Conservation (phyloP, 257 asterid species). For the Paraleonurus japonicus region DNA sequence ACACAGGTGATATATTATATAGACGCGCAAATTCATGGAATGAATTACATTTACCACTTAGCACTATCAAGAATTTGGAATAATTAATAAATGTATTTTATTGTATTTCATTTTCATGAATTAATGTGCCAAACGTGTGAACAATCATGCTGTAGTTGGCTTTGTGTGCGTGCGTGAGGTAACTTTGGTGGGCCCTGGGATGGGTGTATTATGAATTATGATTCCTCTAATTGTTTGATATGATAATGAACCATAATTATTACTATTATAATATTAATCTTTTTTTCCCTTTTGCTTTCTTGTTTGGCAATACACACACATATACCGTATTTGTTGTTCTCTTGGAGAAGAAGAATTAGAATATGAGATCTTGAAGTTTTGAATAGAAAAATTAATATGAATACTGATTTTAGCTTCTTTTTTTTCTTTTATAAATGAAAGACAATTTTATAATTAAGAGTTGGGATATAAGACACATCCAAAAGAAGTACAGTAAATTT, state of each 20-base stretch:
- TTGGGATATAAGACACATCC: too few relatives aligned
- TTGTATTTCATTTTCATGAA: slow-evolving; percentile 26
- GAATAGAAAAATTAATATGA: too few relatives aligned
- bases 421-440: too few relatives aligned
- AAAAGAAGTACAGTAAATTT: too few relatives aligned
- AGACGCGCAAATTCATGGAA: slow-evolving; percentile 21
- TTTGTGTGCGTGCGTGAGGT: slow-evolving; percentile 43
- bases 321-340: background rate
- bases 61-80: background rate
- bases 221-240: slow-evolving; percentile 32
- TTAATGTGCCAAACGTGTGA: slow-evolving; percentile 64
- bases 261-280: background rate
- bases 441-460: too few relatives aligned
- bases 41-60: background rate
- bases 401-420: too few relatives aligned
- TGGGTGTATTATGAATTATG: slow-evolving; percentile 44
- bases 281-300: background rate
- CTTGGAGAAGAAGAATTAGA: too few relatives aligned
- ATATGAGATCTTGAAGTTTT: too few relatives aligned
- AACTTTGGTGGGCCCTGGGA: slow-evolving; percentile 41
- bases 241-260: slow-evolving; percentile 24
- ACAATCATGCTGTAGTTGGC: slow-evolving; percentile 40
- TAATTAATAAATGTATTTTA: background rate
- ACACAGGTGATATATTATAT: slow-evolving; percentile 37
- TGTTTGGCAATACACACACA: slow-evolving; percentile 8